Percentiles rank a stretch among this genome's conserved stretches.
Conservation (phyloP, 805 yeast species). For the Yamadazyma paraphyllophila region DNA sequence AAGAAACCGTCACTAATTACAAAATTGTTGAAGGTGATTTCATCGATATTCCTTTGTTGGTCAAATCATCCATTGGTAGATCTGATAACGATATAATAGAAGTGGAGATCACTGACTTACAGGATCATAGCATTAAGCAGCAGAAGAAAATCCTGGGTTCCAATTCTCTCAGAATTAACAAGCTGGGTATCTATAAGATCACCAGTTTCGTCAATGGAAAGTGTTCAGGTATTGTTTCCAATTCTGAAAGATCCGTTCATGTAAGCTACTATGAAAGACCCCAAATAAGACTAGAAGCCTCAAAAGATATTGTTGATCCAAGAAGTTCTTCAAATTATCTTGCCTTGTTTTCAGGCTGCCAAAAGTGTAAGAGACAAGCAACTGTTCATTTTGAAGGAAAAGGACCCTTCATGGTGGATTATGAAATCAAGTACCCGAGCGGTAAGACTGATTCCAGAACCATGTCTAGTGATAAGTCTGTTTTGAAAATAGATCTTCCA, state of each 20-base stretch:
- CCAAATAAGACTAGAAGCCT: conserved; percentile 13
- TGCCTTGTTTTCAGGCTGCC: conserved; percentile 32
- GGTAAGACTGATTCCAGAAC: conserved; percentile 43
- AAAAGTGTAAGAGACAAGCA: conserved; percentile 24
- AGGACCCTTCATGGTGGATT: conserved; percentile 68
- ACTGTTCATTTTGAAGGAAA: conserved; percentile 50
- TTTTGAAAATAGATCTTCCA: conserved; percentile 35
- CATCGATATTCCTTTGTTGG: conserved; percentile 53
- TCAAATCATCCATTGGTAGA: conserved; percentile 33
- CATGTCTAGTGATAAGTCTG: conserved; percentile 28
- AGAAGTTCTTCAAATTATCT: conserved; percentile 15
- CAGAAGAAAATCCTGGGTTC: conserved; percentile 4
- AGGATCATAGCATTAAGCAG: background rate
- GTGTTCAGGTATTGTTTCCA: conserved; percentile 42
- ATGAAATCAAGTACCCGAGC: conserved; percentile 58
- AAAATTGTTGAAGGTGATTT: conserved; percentile 61
- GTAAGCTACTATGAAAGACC: conserved; percentile 28
- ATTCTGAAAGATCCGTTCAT: conserved; percentile 17
- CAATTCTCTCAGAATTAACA: conserved; percentile 2
- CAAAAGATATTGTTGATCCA: conserved; percentile 7
- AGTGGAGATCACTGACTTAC: conserved; percentile 26
- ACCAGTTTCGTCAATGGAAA: conserved; percentile 39
- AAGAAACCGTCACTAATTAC: conserved; percentile 19
- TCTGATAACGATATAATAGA: conserved; percentile 28
- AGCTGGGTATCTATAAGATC: conserved; percentile 31